Base-by-base conservation (phyloP, 306 rosid species). In the Cicer arietinum region DNA sequence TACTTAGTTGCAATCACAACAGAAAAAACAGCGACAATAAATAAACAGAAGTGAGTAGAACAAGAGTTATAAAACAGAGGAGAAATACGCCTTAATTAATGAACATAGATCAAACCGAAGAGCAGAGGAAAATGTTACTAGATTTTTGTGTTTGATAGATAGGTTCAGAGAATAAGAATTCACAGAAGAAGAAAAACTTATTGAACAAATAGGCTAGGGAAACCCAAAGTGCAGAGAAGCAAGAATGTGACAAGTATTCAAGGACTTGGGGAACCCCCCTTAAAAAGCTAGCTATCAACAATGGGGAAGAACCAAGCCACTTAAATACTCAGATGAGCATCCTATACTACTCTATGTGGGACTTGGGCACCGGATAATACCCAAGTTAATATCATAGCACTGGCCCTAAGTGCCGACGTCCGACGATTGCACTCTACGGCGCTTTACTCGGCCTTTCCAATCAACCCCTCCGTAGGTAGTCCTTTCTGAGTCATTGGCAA, bases 1-100 rank as follows among this genome's bases (percentile, higher is more conserved):
- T 73, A 67, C 35, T 82, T 71, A 77, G 75, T 72, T 16, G 71
- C 43, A 73, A 48, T 66, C 69, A 71, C 46, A 79, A 77, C 22
- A 25, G 67, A 79, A 57, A 70, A 47, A 51, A 56, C 40, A 41
- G 37, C 41, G 43, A 60, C 3, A 40, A 60, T 18, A 56, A 12
- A 43, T 53, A 40, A 56, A 73, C 8, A 67, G 18, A 39, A 65
- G 40, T 14, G 56, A 65, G 25, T 18, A 65, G 52, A 65, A 43
- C 35, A 17, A 43, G 51, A 43, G 53, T 65, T 10, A 65, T 18
- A 66, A 18, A 63, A 41, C 16, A 44, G 6, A 18, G 54, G 71
- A 35, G 20, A 25, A 68, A 68, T 46, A 40, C 50, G 9, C 46
- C 14, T 65, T 10, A 68, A 7, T 7, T 14, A 52, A 69, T 61